phyloP scores from a whole-genome alignment of 495 filamentous ascomycete genomes.

The Hypoxylon rickii region DNA sequence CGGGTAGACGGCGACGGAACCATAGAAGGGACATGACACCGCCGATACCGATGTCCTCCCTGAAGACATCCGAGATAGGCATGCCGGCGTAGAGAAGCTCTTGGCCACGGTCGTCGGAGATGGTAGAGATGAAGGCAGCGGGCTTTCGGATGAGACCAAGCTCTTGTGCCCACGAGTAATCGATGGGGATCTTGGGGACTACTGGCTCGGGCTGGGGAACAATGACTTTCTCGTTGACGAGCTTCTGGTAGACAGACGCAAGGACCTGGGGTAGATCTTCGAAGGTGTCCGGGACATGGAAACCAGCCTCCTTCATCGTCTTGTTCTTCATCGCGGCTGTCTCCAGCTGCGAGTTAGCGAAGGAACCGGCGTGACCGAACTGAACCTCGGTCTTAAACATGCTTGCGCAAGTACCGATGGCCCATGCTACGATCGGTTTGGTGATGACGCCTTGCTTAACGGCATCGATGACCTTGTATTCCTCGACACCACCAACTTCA shows the following conservation, averaged over 20 bases:
- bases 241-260: constrained; percentile 77
- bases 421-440: constrained; percentile 98
- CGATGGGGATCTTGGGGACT: constrained; percentile 98
- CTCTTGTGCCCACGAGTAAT: constrained; percentile 99
- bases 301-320: constrained; percentile 90
- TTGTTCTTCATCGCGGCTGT: constrained; percentile 96
- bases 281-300: constrained; percentile 94
- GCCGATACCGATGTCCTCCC: constrained; percentile 96
- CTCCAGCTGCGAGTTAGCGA: constrained; percentile 98
- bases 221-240: constrained; percentile 82
- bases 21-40: constrained; percentile 99
- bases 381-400: constrained; percentile 99
- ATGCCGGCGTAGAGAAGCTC: constrained; percentile 98
- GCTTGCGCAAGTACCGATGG: constrained; percentile 97
- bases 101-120: constrained; percentile 99
- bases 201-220: constrained; percentile 84
- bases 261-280: constrained; percentile 87
- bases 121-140: constrained; percentile 99
- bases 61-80: constrained; percentile 99
- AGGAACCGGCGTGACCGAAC: constrained; percentile 97
- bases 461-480: constrained; percentile 98
- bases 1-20: constrained; percentile 97
- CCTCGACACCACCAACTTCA: constrained; percentile 99
- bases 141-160: constrained; percentile 99
- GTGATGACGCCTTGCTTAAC: constrained; percentile 92